Evolutionary conservation across 257 asterid genomes (phyloP).

Genomic region (Cinchona pubescens): DNA sequence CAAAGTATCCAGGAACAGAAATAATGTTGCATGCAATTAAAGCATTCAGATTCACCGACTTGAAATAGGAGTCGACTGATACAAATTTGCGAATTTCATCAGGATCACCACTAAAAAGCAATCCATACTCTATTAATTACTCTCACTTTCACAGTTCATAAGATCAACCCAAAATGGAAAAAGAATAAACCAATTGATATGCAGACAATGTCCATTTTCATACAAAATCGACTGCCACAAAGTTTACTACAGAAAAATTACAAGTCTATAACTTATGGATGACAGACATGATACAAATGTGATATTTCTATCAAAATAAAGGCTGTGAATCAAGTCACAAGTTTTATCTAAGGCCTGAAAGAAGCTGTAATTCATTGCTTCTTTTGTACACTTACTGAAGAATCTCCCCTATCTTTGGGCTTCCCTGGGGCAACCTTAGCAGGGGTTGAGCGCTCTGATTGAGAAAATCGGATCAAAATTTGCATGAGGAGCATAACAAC

Average conservation of each 20-base stretch:
- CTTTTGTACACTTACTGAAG: conserved; percentile 28
- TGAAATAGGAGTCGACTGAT: too few relatives aligned
- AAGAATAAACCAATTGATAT: conserved; percentile 26
- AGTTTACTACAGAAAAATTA: conserved; percentile 18
- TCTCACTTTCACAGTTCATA: too few relatives aligned
- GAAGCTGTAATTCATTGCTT: conserved; percentile 27
- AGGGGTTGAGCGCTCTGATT: conserved; percentile 75
- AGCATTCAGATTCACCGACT: too few relatives aligned
- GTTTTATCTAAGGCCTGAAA: conserved; percentile 13
- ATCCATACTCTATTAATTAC: too few relatives aligned
- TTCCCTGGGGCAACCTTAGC: conserved; percentile 60
- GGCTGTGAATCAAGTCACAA: conserved; percentile 13
- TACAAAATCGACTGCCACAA: conserved; percentile 23
- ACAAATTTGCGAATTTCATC: too few relatives aligned
- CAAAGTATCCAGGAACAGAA: background rate
- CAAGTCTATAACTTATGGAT: conserved; percentile 24
- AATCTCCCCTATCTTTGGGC: conserved; percentile 30
- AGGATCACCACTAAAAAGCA: too few relatives aligned
- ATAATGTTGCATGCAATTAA: too few relatives aligned
- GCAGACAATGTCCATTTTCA: conserved; percentile 23
- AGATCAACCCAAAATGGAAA: too few relatives aligned
- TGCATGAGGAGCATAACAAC: conserved; percentile 78
- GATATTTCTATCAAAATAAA: conserved; percentile 1
- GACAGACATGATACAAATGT: conserved; percentile 21
- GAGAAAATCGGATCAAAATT: conserved; percentile 78